Evolutionary conservation across 352 stramenopile genomes (phyloP).

Genomic region (Pilasporangium apinafurcum): DNA sequence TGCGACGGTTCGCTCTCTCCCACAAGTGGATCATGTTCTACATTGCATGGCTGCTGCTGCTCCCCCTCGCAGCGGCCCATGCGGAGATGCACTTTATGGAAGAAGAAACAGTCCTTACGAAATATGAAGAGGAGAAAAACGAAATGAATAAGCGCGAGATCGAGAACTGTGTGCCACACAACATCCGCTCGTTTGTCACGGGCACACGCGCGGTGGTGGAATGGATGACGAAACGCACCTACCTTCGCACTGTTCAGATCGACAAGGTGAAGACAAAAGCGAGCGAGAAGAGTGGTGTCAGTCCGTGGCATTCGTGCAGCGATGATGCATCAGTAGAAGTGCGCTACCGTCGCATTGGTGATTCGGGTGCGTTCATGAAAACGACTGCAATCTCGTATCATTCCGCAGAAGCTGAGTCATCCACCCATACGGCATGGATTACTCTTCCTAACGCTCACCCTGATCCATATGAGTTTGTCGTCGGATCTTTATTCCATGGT

Average conservation of each 20-base stretch:
- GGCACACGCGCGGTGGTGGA: constrained; percentile 47
- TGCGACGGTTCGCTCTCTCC: too few relatives aligned
- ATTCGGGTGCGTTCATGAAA: constrained; percentile 23
- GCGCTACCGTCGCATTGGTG: constrained; percentile 36
- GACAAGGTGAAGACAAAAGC: constrained; percentile 37
- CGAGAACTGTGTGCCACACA: constrained; percentile 81
- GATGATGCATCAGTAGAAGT: constrained; percentile 57
- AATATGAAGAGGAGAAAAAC: constrained; percentile 39
- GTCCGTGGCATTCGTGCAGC: constrained; percentile 65
- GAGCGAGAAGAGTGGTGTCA: constrained; percentile 11
- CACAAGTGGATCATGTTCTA: too few relatives aligned
- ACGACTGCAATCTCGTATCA: constrained; percentile 53
- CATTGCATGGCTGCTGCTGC: constrained; percentile 9
- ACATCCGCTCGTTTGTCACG: constrained; percentile 68
- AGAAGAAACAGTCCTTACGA: constrained; percentile 23
- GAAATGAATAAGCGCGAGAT: constrained; percentile 77
- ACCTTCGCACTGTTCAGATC: constrained; percentile 56
- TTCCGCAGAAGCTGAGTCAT: constrained; percentile 42
- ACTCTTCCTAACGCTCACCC: constrained; percentile 14
- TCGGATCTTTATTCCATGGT: constrained; percentile 72
- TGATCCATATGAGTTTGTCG: constrained; percentile 55
- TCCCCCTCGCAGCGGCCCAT: not conserved
- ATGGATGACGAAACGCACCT: constrained; percentile 67
- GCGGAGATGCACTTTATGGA: constrained; percentile 25
- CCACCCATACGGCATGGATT: constrained; percentile 61